Evolutionary conservation across 2,329 filamentous ascomycete genomes (phyloP).

Genomic region (Ophiocordyceps unilateralis): DNA sequence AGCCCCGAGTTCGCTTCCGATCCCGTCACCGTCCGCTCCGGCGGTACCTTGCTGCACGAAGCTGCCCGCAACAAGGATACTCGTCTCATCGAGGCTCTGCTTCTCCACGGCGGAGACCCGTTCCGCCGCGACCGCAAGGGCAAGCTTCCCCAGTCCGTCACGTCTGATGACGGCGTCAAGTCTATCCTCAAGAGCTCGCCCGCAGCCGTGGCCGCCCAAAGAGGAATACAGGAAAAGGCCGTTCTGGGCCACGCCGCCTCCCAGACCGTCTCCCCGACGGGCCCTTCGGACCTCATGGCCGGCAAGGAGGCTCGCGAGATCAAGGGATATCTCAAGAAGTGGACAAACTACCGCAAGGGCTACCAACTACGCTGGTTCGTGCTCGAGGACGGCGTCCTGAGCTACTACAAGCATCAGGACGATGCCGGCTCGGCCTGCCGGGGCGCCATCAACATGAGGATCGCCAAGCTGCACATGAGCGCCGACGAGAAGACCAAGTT

Average conservation of each 20-base stretch:
- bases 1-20: constrained; percentile 78
- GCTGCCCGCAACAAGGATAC: constrained; percentile 77
- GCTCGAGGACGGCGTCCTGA: constrained; percentile 87
- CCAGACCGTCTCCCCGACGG: constrained; percentile 33
- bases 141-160: constrained; percentile 89
- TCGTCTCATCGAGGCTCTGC: constrained; percentile 71
- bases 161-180: constrained; percentile 79
- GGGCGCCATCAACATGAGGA: constrained; percentile 97
- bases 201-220: constrained; percentile 81
- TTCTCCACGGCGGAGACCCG: constrained; percentile 89
- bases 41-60: constrained; percentile 88
- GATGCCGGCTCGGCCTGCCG: constrained; percentile 91
- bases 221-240: constrained; percentile 92
- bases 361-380: constrained; percentile 98
- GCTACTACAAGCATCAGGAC: constrained; percentile 98
- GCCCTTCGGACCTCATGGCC: constrained; percentile 43
- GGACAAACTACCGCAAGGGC: constrained; percentile 96
- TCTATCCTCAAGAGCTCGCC: constrained; percentile 87
- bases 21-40: constrained; percentile 54
- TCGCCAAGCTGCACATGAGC: constrained; percentile 89
- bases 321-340: constrained; percentile 98
- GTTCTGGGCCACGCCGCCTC: constrained; percentile 62
- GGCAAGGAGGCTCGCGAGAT: constrained; percentile 86
- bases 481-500: constrained; percentile 94
- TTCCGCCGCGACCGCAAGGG: constrained; percentile 91